Base-by-base conservation (phyloP, 495 filamentous ascomycete species). In the Pseudevernia furfuracea region DNA sequence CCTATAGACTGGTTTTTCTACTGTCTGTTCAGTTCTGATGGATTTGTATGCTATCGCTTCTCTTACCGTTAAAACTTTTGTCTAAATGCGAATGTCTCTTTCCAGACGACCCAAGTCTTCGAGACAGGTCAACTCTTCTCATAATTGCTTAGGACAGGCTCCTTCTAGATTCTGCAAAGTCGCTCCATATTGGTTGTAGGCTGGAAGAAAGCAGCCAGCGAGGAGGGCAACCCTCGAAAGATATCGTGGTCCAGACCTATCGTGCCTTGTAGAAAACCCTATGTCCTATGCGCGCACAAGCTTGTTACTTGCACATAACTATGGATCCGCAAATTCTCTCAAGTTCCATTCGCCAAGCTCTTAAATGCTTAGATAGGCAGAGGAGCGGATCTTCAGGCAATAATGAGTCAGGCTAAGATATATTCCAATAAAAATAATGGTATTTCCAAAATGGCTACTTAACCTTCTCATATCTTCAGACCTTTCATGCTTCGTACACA, bases 351-450 rank as follows among this genome's bases (percentile, higher is more conserved):
- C 30, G 30, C 52, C 17, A 34, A n/a, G n/a, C n/a, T n/a, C n/a
- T n/a, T n/a, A n/a, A n/a, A n/a, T n/a, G n/a, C n/a, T n/a, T n/a
- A n/a, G n/a, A n/a, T n/a, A n/a, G n/a, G n/a, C n/a, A n/a, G n/a
- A n/a, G n/a, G n/a, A n/a, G n/a, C 6, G 3, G 3, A 9, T 32
- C 28, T 53, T 53, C 14, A 4, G 3, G 46, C 10, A 2, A 5
- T 12, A 53, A 32, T 53, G 52, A 21, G 52, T 34, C 52, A 55
- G 28, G 9, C 21, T 7, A 1, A 34, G 28, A 30, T 53, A 53
- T 53, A 53, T 30, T 53, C 5, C 49, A 53, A 15, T 53, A 53
- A 53, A 53, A 53, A 53, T 32, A 53, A 53, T 53, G 49, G 49
- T 38, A 32, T 21, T 11, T 32, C 46, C 1, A 34, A 9, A 21